phyloP scores from a whole-genome alignment of 2,329 filamentous ascomycete species.

The Pseudogymnoascus sp. region DNA sequence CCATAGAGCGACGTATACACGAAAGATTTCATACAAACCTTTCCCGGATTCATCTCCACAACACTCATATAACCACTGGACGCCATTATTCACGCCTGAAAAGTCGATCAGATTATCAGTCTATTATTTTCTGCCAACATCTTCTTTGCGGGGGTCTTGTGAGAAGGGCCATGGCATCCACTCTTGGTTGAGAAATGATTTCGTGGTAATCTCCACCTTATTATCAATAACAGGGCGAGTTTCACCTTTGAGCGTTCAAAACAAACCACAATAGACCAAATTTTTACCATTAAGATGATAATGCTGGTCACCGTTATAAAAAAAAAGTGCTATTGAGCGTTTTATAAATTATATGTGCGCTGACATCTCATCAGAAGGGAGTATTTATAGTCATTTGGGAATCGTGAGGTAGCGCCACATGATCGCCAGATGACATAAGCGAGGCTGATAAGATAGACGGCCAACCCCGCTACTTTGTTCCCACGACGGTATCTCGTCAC shows the following conservation, averaged over 20 bases:
- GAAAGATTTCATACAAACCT: background rate
- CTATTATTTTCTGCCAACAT: background rate
- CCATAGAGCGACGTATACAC: background rate
- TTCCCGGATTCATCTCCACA: background rate
- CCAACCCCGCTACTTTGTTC: conserved; percentile 30
- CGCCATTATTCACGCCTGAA: background rate
- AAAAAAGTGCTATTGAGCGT: background rate
- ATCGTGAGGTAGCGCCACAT: background rate
- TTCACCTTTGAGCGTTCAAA: background rate
- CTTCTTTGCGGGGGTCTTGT: background rate
- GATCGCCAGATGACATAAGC: conserved; percentile 1
- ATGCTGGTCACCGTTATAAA: background rate
- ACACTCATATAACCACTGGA: background rate
- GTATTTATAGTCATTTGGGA: too few relatives aligned
- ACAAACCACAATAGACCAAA: background rate
- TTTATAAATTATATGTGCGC: background rate
- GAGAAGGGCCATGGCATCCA: background rate
- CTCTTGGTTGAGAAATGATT: background rate
- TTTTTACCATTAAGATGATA: background rate
- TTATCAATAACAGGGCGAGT: background rate
- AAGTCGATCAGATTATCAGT: background rate
- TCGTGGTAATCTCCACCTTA: background rate
- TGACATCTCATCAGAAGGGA: background rate
- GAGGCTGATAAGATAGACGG: background rate
- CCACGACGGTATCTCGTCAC: background rate